These are phyloP conservation scores for Glycine latifolia DNA, from an alignment of 306 rosid species.

Conservation along the genomic window DNA sequence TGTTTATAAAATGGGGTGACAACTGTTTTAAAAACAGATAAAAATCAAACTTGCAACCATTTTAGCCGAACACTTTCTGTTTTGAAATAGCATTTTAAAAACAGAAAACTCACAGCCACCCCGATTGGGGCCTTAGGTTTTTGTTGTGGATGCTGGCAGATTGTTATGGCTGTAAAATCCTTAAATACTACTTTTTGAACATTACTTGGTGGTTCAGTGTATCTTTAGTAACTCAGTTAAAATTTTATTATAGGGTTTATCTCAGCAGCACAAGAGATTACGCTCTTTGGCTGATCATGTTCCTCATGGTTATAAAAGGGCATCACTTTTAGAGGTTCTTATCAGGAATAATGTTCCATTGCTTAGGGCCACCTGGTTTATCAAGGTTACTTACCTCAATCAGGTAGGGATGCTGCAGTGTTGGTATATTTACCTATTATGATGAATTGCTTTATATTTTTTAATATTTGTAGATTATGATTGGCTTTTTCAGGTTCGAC, in stretches of 20 bases:
- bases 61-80: no score
- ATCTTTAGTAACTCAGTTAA: slow-evolving; percentile 28
- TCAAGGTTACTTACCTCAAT: slow-evolving; percentile 88
- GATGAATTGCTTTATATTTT: slow-evolving; percentile 10
- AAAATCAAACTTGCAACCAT: no score
- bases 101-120: no score
- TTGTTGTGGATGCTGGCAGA: neutral
- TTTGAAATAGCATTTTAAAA: no score
- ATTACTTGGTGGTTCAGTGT: slow-evolving; percentile 22
- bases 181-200: neutral
- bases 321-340: slow-evolving; percentile 81
- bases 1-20: no score
- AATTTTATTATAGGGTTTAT: slow-evolving; percentile 75
- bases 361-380: slow-evolving; percentile 96
- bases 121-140: neutral
- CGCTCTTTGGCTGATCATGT: slow-evolving; percentile 85
- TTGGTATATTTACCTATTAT: slow-evolving; percentile 18
- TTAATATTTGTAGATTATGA: slow-evolving; percentile 47
- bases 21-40: no score
- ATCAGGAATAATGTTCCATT: slow-evolving; percentile 91
- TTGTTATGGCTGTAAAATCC: slow-evolving; percentile 38
- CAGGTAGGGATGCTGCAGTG: slow-evolving; percentile 64
- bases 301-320: slow-evolving; percentile 86
- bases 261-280: slow-evolving; percentile 88
- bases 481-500: slow-evolving; percentile 71